Conservation (phyloP, 139 green algal species). For the Haematococcus sp. region DNA sequence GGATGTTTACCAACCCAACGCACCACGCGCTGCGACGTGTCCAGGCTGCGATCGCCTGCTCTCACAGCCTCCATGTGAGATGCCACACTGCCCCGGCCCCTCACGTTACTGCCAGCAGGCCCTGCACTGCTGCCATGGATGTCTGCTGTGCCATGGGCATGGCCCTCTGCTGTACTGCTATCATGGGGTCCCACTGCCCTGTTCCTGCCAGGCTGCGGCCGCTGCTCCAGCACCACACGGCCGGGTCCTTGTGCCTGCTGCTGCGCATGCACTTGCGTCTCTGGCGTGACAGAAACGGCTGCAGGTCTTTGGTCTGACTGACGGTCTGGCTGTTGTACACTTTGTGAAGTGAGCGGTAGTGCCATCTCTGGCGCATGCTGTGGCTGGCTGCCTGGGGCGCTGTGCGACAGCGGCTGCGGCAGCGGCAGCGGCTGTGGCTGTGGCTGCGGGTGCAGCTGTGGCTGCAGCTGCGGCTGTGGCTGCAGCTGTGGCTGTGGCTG, state of each 20-base stretch:
- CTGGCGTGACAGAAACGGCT: too few species aligned
- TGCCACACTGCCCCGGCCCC: neutral
- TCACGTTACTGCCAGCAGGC: neutral
- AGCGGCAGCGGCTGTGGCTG: neutral
- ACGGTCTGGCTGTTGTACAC: too few species aligned
- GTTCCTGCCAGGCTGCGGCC: too few species aligned
- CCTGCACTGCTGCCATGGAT: neutral
- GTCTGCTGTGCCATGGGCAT: neutral
- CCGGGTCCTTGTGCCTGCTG: neutral
- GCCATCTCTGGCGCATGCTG: too few species aligned
- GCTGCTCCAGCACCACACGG: neutral
- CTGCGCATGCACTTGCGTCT: neutral
- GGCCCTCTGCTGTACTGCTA: too few species aligned
- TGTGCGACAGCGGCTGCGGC: neutral
- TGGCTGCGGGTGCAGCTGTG: neutral
- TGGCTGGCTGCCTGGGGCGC: neutral
- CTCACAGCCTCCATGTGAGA: neutral
- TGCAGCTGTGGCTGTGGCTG: neutral
- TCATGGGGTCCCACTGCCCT: too few species aligned
- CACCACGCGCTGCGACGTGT: conserved; percentile 13
- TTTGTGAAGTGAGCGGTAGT: too few species aligned
- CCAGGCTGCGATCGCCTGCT: conserved; percentile 9
- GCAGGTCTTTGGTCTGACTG: too few species aligned
- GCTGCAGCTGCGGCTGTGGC: conserved; percentile 14
- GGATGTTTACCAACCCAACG: neutral